Evolutionary conservation across 345 rosid genomes (phyloP), one percentile per base, ranked within the genome.

Genomic region (Populus alba): DNA sequence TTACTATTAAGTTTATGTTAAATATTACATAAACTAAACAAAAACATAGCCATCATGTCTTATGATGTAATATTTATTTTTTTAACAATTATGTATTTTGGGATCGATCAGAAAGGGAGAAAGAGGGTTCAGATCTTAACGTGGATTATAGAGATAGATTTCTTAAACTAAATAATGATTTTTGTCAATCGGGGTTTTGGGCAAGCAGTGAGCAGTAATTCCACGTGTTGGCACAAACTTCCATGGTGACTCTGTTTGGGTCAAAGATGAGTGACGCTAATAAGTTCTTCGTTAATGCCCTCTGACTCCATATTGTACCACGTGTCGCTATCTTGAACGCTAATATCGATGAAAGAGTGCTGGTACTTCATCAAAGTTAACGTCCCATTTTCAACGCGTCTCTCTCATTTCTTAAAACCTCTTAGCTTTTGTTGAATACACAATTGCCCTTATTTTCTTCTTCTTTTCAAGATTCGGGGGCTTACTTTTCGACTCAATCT

Each of bases 221-320:
- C 70, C 80, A 57, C 59, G 78, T 75, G 78, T 35, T 15, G 41
- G 4, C 66, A 51, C 9, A 12, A 75, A 11, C 20, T 47, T 61
- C 22, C 13, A 33, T 1, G 35, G 47, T 49, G 37, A 75, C 2
- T 41, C 38, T 37, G 65, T n/a, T 31, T 29, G 55, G 38, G 18
- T 47, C 65, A 51, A 12, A 12, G n/a, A n/a, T 11, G 47, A 11
- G 47, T 11, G 37, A 33, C 37, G 37, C 37, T 33, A 43, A 43
- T 11, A 43, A 10, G 15, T 10, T 33, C 43, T 1, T 39, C 43
- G 29, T 67, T 68, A 7, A 22, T 22, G 65, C 22, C 78, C 13
- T 66, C 13, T 4, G 12, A 47, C 71, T 63, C 73, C 37, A 10
- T 43, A 66, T 67, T 29, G 45, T 57, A 6, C 61, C 37, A 27